Evolutionary conservation across 495 filamentous ascomycete genomes (phyloP).

Genomic region (Neurospora discreta): DNA sequence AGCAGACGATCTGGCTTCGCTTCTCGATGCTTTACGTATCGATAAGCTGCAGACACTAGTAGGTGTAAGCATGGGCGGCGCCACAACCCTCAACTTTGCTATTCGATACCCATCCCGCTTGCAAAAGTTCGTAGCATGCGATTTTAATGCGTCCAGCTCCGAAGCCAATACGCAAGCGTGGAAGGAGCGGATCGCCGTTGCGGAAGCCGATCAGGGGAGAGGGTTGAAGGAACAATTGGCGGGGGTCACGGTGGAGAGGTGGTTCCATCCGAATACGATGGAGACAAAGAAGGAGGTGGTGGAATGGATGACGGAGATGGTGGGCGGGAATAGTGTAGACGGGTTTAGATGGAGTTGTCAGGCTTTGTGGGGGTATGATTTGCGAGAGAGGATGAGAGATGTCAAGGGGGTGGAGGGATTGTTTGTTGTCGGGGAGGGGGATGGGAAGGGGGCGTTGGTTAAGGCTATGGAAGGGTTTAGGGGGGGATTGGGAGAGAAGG

Average conservation of each 20-base stretch:
- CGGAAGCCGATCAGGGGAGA: slow-evolving; percentile 46
- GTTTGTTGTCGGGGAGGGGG: slow-evolving; percentile 58
- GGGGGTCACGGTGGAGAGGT: slow-evolving; percentile 55
- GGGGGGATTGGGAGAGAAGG: slow-evolving; percentile 35
- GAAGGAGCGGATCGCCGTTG: slow-evolving; percentile 62
- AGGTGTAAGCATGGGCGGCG: slow-evolving; percentile 69
- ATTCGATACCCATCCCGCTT: slow-evolving; percentile 52
- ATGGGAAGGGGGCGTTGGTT: slow-evolving; percentile 56
- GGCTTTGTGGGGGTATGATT: slow-evolving; percentile 66
- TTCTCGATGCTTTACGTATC: slow-evolving; percentile 51
- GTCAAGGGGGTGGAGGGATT: slow-evolving; percentile 45
- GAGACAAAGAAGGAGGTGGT: slow-evolving; percentile 42
- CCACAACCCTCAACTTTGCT: slow-evolving; percentile 59
- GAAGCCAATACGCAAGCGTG: slow-evolving; percentile 63
- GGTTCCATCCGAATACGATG: slow-evolving; percentile 55
- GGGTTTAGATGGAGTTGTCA: slow-evolving; percentile 60
- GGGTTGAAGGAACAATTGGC: slow-evolving; percentile 35
- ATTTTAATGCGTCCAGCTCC: slow-evolving; percentile 59
- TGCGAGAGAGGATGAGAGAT: slow-evolving; percentile 49
- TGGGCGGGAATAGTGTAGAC: slow-evolving; percentile 50
- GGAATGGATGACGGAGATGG: slow-evolving; percentile 39
- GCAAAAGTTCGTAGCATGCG: slow-evolving; percentile 56
- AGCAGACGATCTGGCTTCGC: slow-evolving; percentile 48
- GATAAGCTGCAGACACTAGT: slow-evolving; percentile 48
- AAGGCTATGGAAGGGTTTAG: slow-evolving; percentile 68